Conservation (phyloP, 176 grass and related monocot species). For the Lolium multiflorum region DNA sequence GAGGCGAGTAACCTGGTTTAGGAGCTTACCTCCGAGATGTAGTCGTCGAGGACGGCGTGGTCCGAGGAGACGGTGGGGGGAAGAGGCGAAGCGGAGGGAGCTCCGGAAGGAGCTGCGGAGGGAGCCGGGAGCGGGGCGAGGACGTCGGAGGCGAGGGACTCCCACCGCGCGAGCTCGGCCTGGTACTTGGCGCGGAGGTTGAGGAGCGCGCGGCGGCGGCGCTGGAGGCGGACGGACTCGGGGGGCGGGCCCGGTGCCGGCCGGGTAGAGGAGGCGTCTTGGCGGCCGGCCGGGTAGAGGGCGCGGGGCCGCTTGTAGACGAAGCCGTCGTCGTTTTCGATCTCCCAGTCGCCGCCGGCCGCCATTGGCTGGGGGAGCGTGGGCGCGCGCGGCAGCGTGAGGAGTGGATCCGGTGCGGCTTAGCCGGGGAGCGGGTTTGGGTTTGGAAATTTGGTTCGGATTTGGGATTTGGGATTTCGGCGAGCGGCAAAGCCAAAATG, state of each 20-base stretch:
- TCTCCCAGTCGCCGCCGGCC: conserved; percentile 47
- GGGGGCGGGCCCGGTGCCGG: conserved; percentile 1
- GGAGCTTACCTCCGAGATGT: conserved; percentile 39
- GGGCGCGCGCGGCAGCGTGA: background rate
- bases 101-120: conserved; percentile 2
- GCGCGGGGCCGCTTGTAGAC: conserved; percentile 66
- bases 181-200: conserved; percentile 55
- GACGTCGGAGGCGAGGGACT: conserved; percentile 40
- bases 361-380: background rate
- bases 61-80: conserved; percentile 4
- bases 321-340: conserved; percentile 60
- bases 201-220: conserved; percentile 51
- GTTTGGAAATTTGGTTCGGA: background rate
- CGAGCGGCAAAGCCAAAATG: conserved; percentile 30
- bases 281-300: background rate
- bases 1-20: no score
- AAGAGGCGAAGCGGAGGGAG: background rate
- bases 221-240: conserved; percentile 34
- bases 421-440: background rate
- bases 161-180: conserved; percentile 60
- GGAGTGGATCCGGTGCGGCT: background rate
- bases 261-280: conserved; percentile 28
- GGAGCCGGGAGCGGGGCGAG: conserved; percentile 16
- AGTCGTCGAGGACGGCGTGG: conserved; percentile 33
- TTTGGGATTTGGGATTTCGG: background rate